Evolutionary conservation across 257 asterid species (phyloP), one percentile per base, ranked within the genome.

Genomic region (Solanum gandarillasii): DNA sequence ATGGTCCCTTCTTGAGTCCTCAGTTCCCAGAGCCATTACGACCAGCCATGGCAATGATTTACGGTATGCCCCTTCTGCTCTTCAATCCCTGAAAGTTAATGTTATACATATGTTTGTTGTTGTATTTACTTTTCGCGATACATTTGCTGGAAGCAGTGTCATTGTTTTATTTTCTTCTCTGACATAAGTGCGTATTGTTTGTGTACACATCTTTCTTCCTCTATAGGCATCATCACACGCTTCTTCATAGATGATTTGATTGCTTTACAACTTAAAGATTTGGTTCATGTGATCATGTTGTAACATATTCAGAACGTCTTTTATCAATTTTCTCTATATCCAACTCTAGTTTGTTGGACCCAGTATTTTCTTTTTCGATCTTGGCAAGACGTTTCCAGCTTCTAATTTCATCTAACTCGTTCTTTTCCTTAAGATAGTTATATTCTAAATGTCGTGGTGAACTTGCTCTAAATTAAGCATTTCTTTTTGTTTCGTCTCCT

Each of bases 1-100:
- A 88, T 25, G 98, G 98, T 5, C 96, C 98, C 23, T 95, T 94
- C 86, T 55, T 94, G 12, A 90, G 91, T 32, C 91, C 97, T 11
- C 83, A 84, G 21, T 32, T 84, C 20, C 95, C 97, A 10, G 89
- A 83, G 91, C 91, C 85, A 29, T 81, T 81, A 81, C 20, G 18
- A 81, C 12, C 85, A 81, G 85, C 85, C 41, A 81, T 81, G 85
- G 41, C 85, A 29, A 81, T 81, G 67, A 81, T 81, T 5, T 29
- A 29, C 55, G 85, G 85, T 46, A 79, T 43, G 16, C 27, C 67
- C 67, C 39, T 79, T 79, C 9, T 43, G n/a, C 62, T 43, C 65
- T 43, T 79, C 14, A 79, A 14, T 25, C 9, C 8, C 38, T 43
- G 16, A 4, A 27, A 75, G 58, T 6, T 38, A 38, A 12, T 6